phyloP scores from a whole-genome alignment of 192 early-diverging fungal genomes.

The Backusella tarrabulga region DNA sequence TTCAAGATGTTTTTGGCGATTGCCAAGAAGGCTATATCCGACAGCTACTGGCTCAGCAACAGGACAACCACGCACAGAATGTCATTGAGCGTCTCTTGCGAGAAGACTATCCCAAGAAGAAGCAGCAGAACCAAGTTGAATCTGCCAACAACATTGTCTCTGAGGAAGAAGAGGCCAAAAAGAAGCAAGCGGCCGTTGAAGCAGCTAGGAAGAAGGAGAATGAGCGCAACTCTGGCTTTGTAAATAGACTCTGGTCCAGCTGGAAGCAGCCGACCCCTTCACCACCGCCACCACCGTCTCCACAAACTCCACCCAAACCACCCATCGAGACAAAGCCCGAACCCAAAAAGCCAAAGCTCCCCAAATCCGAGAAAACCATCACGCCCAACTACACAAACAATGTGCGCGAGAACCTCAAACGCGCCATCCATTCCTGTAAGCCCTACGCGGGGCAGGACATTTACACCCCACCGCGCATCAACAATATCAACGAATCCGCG shows the following conservation, averaged over 20 bases:
- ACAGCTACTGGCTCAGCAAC: constrained; percentile 48
- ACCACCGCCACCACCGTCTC: no score
- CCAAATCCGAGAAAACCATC: constrained; percentile 24
- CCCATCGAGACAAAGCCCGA: not conserved
- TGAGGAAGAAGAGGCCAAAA: not conserved
- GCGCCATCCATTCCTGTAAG: constrained; percentile 37
- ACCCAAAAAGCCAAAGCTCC: constrained; percentile 14
- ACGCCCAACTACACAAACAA: constrained; percentile 28
- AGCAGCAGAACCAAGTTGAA: not conserved
- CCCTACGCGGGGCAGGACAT: constrained; percentile 31
- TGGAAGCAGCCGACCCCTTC: not conserved
- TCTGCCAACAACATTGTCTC: not conserved
- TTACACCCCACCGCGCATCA: constrained; percentile 32
- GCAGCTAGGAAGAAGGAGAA: not conserved
- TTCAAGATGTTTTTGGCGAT: constrained; percentile 65
- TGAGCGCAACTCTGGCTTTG: not conserved
- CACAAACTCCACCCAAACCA: not conserved
- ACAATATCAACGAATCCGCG: constrained; percentile 25
- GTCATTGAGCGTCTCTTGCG: constrained; percentile 63
- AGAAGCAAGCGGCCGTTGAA: not conserved
- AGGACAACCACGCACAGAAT: constrained; percentile 46
- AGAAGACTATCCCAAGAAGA: constrained; percentile 49
- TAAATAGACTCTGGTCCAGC: constrained; percentile 15
- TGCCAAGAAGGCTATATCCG: constrained; percentile 58
- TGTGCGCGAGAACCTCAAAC: constrained; percentile 30